Evolutionary conservation across 257 asterid genomes (phyloP), one percentile per base, ranked within the genome.

Genomic region (Cynanchum wilfordii): DNA sequence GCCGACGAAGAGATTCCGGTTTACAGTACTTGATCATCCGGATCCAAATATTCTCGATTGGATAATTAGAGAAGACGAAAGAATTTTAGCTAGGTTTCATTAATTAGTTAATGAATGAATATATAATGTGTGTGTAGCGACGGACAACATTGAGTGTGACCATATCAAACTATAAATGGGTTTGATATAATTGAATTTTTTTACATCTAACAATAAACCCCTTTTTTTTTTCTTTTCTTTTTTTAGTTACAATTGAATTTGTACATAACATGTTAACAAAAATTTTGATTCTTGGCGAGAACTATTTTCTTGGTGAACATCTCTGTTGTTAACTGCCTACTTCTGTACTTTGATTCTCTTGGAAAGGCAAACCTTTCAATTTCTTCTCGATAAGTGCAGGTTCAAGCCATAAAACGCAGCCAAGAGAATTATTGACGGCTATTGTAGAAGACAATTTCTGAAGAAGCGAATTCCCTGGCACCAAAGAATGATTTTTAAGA

Each of bases 401-500:
- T 33, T 33, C 38, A 33, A 33, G 4, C 38, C 5, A 33, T 33
- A 33, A 33, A n/a, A n/a, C n/a, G n/a, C n/a, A n/a, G n/a, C n/a
- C n/a, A n/a, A 33, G 5, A 33, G 38, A 33, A 33, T 33, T 33
- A 33, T 33, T 33, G 38, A 33, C 38, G 38, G 38, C 38, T 42
- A 60, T 86, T 78, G 83, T 68, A 89, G 96, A 81, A 95, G 89
- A 75, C 91, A 92, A 76, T 86, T 95, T 38, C 97, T 88, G 75
- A 95, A 95, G 87, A 92, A 90, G 30, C 97, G 98, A 79, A 92
- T 77, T 54, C 96, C 99, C 97, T 91, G 88, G 88, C 71, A 51
- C 72, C 78, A 78, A 69, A 57, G 62, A 44, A 72, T 66, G 30
- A 38, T 40, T 30, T 59, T 30, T 59, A 62, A 76, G 71, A 57